Base-by-base conservation (phyloP, 805 yeast genomes). In the Kurtzmaniella cleridarum region DNA sequence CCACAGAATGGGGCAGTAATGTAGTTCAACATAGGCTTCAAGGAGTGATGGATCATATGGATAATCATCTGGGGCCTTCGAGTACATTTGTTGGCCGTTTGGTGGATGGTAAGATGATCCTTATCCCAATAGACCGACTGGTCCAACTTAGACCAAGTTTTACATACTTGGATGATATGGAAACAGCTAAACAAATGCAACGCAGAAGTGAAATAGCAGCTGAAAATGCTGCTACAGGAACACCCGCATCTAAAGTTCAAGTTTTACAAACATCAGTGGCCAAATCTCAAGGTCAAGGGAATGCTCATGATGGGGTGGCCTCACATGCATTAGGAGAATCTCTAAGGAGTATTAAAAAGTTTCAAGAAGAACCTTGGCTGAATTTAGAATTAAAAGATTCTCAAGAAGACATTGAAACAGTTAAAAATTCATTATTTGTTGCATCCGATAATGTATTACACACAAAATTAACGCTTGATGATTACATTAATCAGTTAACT, bases 121-220 rank as follows among this genome's bases (percentile, higher is more conserved):
- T 91, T 43, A 60, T 76, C 1, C 85, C 91, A 1, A 68, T 90
- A 1, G 74, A 77, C 27, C 71, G 78, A 15, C 76, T 84, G 0
- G 76, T 83, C 0, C 97, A 91, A 58, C 58, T 93, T 43, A 73
- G 96, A 48, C 93, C 97, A 2, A 75, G 76, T 49, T 87, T 93
- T 62, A 75, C 73, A 46, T 86, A 90, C 54, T 78, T 89, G 32
- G 95, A 89, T 55, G 79, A 73, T 45, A 54, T 61, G 43, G 76
- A 71, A 41, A 65, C 65, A 41, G 71, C 63, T 39, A 73, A 67
- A 64, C 69, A 51, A 39, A 64, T 43, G 41, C 67, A 49, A 46
- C 60, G 54, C 41, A 61, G 47, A 53, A 36, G 7, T 12, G 39
- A 36, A 10, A 29, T 30, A 24, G 67, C 68, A 34, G 72, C 71